Base-by-base conservation (phyloP, 2,329 filamentous ascomycete species). In the Colletotrichum zoysiae region DNA sequence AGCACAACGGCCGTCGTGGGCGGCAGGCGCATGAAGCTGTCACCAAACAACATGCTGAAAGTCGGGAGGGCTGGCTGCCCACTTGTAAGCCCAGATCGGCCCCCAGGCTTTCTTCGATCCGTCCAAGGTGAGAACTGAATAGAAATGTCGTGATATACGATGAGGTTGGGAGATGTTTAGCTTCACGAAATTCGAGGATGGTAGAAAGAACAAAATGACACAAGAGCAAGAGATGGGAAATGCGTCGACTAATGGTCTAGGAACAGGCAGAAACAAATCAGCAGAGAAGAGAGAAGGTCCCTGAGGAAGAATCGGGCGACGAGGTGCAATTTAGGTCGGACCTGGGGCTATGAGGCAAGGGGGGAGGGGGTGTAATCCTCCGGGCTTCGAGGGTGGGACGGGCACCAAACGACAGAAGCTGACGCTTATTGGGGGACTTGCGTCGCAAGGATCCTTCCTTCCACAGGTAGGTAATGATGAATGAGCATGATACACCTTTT, bases 11-110 rank as follows among this genome's bases (percentile, higher is more conserved):
- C 77, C 42, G 80, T 77, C 50, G 80, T 76, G 8, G 79, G 77
- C 23, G 83, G 81, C 55, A 84, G 76, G 30, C 78, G 81, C 64
- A 80, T 76, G 75, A 83, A 79, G 58, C 78, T 75, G 73, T 78
- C 71, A 75, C 71, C 68, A 65, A 74, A 74, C 68, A 78, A 78
- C 77, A 79, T 77, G 71, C 74, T 69, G 50, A 16, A 48, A 40
- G 58, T 7, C 35, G 26, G n/a, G 16, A 20, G 50, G 56, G 70
- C 48, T 58, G n/a, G 51, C 56, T n/a, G 55, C 38, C 51, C 65
- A 30, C 14, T 50, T 51, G 50, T 40, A 35, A 23, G 26, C 4
- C 62, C 33, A 7, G 33, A 5, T 48, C 50, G 14, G 44, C 46
- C 44, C 38, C 30, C 44, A 33, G 33, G 16, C n/a, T 56, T 30